A percentile compares a stretch with the other conserved stretches of the same genome.
Evolutionary conservation across 108 stramenopile species (phyloP).

Genomic region (Epithemia pelagica): DNA sequence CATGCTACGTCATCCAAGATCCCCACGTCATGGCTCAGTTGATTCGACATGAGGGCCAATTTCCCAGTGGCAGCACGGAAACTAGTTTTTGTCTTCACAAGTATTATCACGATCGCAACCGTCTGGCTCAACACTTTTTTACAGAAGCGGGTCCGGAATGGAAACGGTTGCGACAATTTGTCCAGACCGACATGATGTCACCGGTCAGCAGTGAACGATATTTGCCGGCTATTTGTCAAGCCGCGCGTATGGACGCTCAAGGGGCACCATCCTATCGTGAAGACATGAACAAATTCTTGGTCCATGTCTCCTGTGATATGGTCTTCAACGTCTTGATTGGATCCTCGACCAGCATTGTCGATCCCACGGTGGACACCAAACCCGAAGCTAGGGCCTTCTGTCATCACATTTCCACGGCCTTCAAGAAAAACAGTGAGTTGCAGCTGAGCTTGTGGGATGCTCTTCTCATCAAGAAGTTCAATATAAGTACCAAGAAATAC

Average conservation of each 20-base stretch:
- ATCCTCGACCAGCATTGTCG: conserved; percentile 13
- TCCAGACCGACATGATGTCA: conserved; percentile 12
- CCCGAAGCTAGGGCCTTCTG: conserved; percentile 16
- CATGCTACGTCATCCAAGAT: conserved; percentile 15
- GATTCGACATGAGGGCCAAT: conserved; percentile 16
- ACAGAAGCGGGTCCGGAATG: not conserved
- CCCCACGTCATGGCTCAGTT: conserved; percentile 29
- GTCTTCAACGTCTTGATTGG: conserved; percentile 27
- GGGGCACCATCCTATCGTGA: conserved; percentile 8
- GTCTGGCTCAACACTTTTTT: not conserved
- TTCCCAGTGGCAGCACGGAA: not conserved
- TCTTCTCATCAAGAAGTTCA: conserved; percentile 12
- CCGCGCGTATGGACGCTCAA: conserved; percentile 13
- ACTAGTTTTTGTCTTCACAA: not conserved
- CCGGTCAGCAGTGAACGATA: conserved; percentile 19
- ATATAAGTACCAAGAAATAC: conserved; percentile 16
- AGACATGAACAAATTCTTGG: conserved; percentile 22
- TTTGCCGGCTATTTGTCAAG: conserved; percentile 19
- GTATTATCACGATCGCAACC: not conserved
- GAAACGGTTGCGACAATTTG: not conserved
- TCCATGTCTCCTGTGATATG: conserved; percentile 19
- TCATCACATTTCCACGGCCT: conserved; percentile 1
- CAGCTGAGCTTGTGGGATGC: not conserved
- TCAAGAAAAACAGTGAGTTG: conserved; percentile 4
- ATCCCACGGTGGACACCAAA: conserved; percentile 13